Evolutionary conservation across 2,329 filamentous ascomycete genomes (phyloP).

Genomic region (Teratosphaeria pseudoeucalypti): DNA sequence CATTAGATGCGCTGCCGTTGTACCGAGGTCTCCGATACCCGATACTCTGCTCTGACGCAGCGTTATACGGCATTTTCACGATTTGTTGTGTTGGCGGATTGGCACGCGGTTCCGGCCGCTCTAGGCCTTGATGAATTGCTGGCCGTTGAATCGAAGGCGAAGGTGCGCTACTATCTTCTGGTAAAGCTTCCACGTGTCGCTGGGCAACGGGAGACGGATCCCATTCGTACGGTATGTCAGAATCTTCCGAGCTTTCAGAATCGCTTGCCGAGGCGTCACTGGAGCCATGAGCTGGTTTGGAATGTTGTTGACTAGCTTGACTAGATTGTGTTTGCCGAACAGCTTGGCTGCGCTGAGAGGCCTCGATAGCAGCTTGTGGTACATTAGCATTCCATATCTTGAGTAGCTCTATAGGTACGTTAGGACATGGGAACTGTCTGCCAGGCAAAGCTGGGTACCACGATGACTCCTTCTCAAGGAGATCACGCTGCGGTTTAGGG

Average conservation of each 20-base stretch:
- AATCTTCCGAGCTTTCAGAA: background rate
- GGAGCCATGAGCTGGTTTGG: background rate
- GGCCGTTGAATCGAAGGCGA: background rate
- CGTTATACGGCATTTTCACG: background rate
- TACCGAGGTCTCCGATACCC: background rate
- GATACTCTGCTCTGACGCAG: background rate
- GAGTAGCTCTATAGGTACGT: conserved; percentile 29
- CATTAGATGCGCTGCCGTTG: background rate
- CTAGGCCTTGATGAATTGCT: background rate
- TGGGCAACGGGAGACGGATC: background rate
- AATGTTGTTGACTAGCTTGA: background rate
- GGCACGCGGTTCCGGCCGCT: background rate
- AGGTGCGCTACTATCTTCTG: background rate
- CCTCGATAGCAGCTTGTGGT: background rate
- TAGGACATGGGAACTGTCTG: conserved; percentile 25
- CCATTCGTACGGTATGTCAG: background rate
- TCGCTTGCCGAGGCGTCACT: background rate
- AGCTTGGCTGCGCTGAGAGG: background rate
- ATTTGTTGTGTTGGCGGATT: background rate
- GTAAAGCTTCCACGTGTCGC: background rate
- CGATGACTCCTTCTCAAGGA: conserved; percentile 38
- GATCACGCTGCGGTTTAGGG: conserved; percentile 37
- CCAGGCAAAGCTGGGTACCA: conserved; percentile 30
- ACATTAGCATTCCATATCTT: conserved; percentile 13
- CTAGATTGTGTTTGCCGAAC: background rate